Percentiles rank a stretch among this genome's conserved stretches.
Conservation (phyloP, 1,139 yeast species). For the Tardiomyces blankii region DNA sequence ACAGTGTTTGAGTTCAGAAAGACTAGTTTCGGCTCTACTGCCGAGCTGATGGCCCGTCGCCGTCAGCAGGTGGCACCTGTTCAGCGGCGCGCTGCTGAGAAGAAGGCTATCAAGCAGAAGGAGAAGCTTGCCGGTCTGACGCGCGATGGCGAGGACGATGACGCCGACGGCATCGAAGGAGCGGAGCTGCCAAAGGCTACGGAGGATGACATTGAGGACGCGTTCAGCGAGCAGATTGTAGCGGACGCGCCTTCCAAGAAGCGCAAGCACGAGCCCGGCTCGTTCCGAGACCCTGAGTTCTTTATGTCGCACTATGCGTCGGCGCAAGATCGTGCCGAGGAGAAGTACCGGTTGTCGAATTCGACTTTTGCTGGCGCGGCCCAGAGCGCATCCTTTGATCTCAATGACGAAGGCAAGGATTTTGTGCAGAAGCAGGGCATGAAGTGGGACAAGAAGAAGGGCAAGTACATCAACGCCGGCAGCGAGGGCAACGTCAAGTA, state of each 20-base stretch:
- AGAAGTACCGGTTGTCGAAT: conserved; percentile 52
- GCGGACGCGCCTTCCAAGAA: conserved; percentile 8
- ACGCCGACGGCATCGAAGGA: conserved; percentile 8
- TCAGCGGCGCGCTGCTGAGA: conserved; percentile 66
- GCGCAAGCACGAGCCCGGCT: conserved; percentile 13
- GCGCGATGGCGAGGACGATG: conserved; percentile 54
- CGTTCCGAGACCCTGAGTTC: conserved; percentile 70
- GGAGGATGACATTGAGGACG: conserved; percentile 20
- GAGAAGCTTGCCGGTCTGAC: conserved; percentile 69
- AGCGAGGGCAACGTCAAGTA: conserved; percentile 58
- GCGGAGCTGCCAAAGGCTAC: conserved; percentile 13
- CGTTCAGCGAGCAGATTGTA: conserved; percentile 11
- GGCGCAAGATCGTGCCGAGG: conserved; percentile 56
- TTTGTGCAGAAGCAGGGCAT: conserved; percentile 55
- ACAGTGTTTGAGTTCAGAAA: conserved; percentile 81
- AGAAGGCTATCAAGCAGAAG: conserved; percentile 54
- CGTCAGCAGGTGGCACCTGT: conserved; percentile 82
- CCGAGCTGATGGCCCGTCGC: conserved; percentile 76
- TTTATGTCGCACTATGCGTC: conserved; percentile 91
- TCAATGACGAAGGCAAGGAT: conserved; percentile 56
- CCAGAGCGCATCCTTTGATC: conserved; percentile 71
- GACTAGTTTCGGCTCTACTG: conserved; percentile 46
- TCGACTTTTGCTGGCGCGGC: conserved; percentile 69
- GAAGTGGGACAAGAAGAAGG: conserved; percentile 92
- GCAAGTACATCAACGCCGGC: conserved; percentile 74